Conservation (phyloP, 177 flowering plant species). For the Vitis hybrid region DNA sequence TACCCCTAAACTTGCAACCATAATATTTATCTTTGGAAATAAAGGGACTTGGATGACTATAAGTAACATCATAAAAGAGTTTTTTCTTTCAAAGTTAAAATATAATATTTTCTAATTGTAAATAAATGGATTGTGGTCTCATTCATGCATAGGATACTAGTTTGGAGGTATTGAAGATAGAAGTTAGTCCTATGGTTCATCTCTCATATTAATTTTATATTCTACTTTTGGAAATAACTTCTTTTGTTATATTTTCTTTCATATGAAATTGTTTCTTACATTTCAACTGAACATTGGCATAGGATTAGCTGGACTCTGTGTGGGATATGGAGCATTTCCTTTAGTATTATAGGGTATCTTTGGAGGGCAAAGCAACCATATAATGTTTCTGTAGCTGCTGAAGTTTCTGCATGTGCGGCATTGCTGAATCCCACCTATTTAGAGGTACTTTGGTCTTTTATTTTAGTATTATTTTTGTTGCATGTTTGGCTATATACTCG, state of each 20-base stretch:
- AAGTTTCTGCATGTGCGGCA: conserved; percentile 94
- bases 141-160: neutral
- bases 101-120: too few species aligned
- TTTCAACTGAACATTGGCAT: conserved; percentile 12
- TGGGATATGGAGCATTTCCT: conserved; percentile 98
- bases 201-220: neutral
- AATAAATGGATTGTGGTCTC: too few species aligned
- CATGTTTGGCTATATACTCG: neutral
- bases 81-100: too few species aligned
- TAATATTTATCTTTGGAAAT: too few species aligned
- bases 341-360: conserved; percentile 77
- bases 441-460: conserved; percentile 47
- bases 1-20: too few species aligned
- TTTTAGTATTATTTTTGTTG: neutral
- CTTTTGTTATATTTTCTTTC: neutral
- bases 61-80: too few species aligned
- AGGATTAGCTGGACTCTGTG: conserved; percentile 96
- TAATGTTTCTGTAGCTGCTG: conserved; percentile 99
- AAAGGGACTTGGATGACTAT: too few species aligned
- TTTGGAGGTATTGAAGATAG: neutral
- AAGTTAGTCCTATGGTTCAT: neutral
- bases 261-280: neutral
- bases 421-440: conserved; percentile 78
- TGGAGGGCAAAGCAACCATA: conserved; percentile 99
- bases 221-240: neutral